Base-by-base conservation (phyloP, 2,329 filamentous ascomycete genomes). In the Fusarium pininemorale region DNA sequence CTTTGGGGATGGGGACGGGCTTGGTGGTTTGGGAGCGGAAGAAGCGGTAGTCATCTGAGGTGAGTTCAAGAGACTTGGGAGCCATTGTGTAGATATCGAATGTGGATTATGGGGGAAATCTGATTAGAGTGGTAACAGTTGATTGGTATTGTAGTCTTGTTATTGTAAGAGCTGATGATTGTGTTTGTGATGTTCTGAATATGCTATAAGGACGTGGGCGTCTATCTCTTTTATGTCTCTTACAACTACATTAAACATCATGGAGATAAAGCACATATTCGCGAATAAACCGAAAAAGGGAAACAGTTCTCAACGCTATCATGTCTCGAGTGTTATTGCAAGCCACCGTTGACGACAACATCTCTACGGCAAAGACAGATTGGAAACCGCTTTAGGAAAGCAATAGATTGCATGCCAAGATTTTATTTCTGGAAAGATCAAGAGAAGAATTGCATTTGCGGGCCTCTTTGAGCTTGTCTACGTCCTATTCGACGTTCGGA, bases 1-100 rank as follows among this genome's bases (percentile, higher is more conserved):
- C 63, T 2, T 69, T 66, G 5, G 77, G 75, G 3, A 76, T 72
- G n/a, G 70, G 72, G 7, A 72, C 47, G 4, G 75, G 60, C 26
- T 73, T 79, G 45, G 77, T 66, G 47, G 79, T 75, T 45, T 82
- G 80, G 15, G 80, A 80, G 5, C 63, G 54, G 14, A 79, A 28
- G 63, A 82, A 82, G 26, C 26, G 65, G 22, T 64, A 77, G 18
- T 59, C 30, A 6, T 41, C 55, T 4, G 76, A 63, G 6, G 59
- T 14, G 4, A 77, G 45, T 20, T 78, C 66, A 47, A 78, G 63
- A 32, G 76, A 78, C 45, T 78, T 78, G 26, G 76, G 76, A 20
- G 65, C 66, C 78, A 79, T 79, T 44, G 24, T 53, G 58, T 32
- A 10, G 26, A 32, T 39, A 10, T 12, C 22, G 15, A 6, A 9